phyloP scores from a whole-genome alignment of 805 yeast species.

The Starmerella powellii region DNA sequence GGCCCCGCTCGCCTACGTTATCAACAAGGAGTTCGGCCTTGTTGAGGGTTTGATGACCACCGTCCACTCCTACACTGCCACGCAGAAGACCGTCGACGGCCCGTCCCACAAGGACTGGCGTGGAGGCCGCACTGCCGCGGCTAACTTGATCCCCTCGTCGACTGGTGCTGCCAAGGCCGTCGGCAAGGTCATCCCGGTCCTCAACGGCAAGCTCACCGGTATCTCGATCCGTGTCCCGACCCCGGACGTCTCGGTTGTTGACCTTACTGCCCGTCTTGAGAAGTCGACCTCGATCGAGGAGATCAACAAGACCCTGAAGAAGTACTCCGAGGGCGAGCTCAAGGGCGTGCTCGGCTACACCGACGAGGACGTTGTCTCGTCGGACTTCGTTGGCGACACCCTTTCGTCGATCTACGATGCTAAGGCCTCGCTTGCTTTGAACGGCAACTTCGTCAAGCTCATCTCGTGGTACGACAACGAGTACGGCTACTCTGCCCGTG shows the following conservation, averaged over 20 bases:
- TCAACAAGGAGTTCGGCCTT: slow-evolving; percentile 75
- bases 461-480: slow-evolving; percentile 94
- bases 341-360: slow-evolving; percentile 83
- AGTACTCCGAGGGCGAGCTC: slow-evolving; percentile 63
- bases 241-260: slow-evolving; percentile 85
- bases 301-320: slow-evolving; percentile 63
- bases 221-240: slow-evolving; percentile 91
- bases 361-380: slow-evolving; percentile 81
- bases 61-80: slow-evolving; percentile 90
- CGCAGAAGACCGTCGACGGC: slow-evolving; percentile 94
- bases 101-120: slow-evolving; percentile 98
- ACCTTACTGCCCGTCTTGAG: slow-evolving; percentile 72
- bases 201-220: slow-evolving; percentile 90
- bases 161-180: slow-evolving; percentile 98
- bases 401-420: slow-evolving; percentile 86
- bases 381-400: slow-evolving; percentile 74
- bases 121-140: slow-evolving; percentile 95
- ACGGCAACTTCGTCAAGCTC: slow-evolving; percentile 81
- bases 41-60: slow-evolving; percentile 94
- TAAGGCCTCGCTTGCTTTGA: slow-evolving; percentile 77
- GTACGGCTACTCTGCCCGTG: slow-evolving; percentile 93
- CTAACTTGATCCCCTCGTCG: slow-evolving; percentile 88
- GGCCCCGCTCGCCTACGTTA: slow-evolving; percentile 86
- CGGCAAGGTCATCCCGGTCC: slow-evolving; percentile 84
- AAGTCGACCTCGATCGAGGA: slow-evolving; percentile 71